Percentiles rank a stretch among this genome's conserved stretches.
These are phyloP conservation scores for Clarireedia paspali DNA, from an alignment of 2,329 filamentous ascomycete genomes.

Conservation along the genomic window DNA sequence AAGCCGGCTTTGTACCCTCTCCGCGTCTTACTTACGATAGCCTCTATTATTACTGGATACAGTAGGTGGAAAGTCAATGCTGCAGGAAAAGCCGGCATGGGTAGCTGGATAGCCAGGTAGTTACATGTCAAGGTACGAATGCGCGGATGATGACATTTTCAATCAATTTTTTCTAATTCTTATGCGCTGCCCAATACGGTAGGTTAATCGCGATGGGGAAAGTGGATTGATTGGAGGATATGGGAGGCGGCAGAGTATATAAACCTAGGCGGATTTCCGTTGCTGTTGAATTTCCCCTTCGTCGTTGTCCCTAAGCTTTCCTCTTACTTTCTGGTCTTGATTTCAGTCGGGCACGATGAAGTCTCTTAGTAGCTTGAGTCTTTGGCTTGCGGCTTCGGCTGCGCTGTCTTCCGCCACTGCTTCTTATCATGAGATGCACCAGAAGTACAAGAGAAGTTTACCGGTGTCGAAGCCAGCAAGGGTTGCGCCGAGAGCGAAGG, in stretches of 20 bases:
- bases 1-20: neutral
- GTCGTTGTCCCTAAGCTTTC: neutral
- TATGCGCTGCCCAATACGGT: no score
- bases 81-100: neutral
- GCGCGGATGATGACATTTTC: no score
- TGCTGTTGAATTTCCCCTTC: no score
- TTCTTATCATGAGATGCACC: constrained; percentile 1
- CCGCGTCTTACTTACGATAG: neutral
- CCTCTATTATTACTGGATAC: neutral
- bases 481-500: constrained; percentile 7
- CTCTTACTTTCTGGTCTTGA: neutral
- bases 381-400: constrained; percentile 2
- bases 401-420: neutral
- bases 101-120: neutral
- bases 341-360: neutral
- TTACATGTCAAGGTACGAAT: neutral
- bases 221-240: no score
- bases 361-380: neutral
- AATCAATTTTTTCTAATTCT: no score
- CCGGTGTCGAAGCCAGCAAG: constrained; percentile 9
- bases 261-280: neutral
- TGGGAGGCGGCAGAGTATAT: no score
- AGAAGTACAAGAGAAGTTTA: constrained; percentile 3
- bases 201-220: no score
- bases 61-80: neutral